Evolutionary conservation across 164 flowering plant species (phyloP), one percentile per base, ranked within the genome.

Genomic region (Annona squamosa): DNA sequence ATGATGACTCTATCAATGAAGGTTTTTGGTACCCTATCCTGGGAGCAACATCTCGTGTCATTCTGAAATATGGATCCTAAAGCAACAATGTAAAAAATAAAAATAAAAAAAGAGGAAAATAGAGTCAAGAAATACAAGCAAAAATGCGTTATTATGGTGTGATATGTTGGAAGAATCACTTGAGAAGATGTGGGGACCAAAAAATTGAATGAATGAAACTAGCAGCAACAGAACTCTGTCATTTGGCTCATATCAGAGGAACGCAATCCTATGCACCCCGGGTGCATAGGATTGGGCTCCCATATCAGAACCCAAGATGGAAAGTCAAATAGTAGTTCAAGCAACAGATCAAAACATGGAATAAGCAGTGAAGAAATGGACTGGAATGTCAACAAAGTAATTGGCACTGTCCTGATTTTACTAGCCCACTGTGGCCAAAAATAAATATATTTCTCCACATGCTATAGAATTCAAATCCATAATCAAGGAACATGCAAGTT

Each of bases 41-140:
- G 45, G 98, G 99, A 82, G 98, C 98, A 80, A 95, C 99, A 86
- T 95, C 98, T 63, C 99, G 80, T 65, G 98, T 93, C 99, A 95
- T 93, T 81, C 99, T 87, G 81, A 95, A 95, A 79, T 95, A 95
- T 78, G 98, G 99, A 87, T 95, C 98, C 98, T 93, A 92, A 76
- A 73, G n/a, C 78, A 69, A 70, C 37, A 43, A 74, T n/a, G 37
- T 26, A 26, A 26, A 26, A 26, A 26, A 26, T 26, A 26, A 26
- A n/a, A n/a, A n/a, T n/a, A 68, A 67, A 70, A 65, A 4, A 68
- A 42, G 72, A 43, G 63, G 13, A 19, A 59, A 46, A 13, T 69
- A 16, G 4, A n/a, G 63, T 48, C 42, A 69, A 48, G 42, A 75
- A 68, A 47, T 59, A 43, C 7, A 18, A 18, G 19, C 18, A 4